Percentiles rank a stretch among this genome's conserved stretches.
Conservation (phyloP, 257 asterid genomes). For the Echium plantagineum region DNA sequence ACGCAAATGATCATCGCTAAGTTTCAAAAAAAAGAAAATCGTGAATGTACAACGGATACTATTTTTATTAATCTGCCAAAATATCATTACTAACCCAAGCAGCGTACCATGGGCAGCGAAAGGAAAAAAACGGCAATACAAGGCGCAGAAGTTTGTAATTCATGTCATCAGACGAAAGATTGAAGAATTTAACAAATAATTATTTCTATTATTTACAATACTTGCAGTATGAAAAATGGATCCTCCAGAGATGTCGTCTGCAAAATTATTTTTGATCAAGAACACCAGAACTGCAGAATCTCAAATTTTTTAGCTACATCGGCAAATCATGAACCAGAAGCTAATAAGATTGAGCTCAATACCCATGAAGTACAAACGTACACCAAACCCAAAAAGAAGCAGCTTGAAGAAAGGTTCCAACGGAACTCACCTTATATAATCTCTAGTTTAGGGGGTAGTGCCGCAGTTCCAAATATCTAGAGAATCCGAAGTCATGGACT, state of each 20-base stretch:
- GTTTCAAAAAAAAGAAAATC: no score
- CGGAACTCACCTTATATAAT: background rate
- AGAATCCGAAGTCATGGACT: constrained; percentile 18
- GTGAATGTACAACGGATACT: no score
- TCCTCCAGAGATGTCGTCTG: constrained; percentile 3
- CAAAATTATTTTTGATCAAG: background rate
- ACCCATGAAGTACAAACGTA: no score
- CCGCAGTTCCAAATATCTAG: constrained; percentile 6
- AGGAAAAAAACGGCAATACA: background rate
- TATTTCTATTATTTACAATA: constrained; percentile 18
- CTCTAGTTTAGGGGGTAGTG: background rate
- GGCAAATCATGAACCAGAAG: no score
- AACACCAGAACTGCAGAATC: background rate
- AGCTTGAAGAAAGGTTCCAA: background rate
- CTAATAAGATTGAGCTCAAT: no score
- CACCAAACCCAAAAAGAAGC: background rate
- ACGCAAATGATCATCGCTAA: no score
- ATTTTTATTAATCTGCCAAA: background rate
- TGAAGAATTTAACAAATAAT: constrained; percentile 11
- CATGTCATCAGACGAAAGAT: background rate
- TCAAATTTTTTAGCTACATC: no score
- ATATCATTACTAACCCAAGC: background rate
- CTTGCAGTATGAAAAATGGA: constrained; percentile 6
- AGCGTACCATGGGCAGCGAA: background rate
- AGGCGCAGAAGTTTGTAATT: background rate